phyloP scores from a whole-genome alignment of 345 rosid species.

The Toxicodendron radicans region DNA sequence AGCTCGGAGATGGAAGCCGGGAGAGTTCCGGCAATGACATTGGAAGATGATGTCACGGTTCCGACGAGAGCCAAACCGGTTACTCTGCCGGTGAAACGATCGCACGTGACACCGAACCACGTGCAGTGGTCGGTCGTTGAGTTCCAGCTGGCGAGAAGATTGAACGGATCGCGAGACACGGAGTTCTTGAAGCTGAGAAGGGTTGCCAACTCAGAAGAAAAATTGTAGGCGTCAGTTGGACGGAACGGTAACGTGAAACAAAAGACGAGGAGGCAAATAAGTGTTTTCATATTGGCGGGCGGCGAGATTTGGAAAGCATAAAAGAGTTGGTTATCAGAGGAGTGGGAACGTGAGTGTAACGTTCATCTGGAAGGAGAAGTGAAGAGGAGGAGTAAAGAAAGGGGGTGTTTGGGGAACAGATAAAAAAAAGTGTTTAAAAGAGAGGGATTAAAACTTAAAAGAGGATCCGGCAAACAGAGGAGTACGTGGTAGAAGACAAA shows the following conservation, averaged over 20 bases:
- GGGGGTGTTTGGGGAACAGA: background rate
- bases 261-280: constrained; percentile 12
- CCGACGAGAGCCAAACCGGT: constrained; percentile 31
- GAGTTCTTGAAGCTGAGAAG: constrained; percentile 53
- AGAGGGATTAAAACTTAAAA: too few species aligned
- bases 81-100: constrained; percentile 34
- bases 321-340: background rate
- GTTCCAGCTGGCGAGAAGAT: constrained; percentile 49
- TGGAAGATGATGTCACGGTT: background rate
- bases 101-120: constrained; percentile 57
- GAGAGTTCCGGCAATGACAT: constrained; percentile 30
- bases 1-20: constrained; percentile 37
- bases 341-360: background rate
- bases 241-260: constrained; percentile 17
- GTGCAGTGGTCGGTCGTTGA: constrained; percentile 32
- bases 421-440: background rate
- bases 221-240: background rate
- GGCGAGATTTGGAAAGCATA: constrained; percentile 9
- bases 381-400: background rate
- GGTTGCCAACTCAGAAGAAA: constrained; percentile 28
- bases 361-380: background rate
- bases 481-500: constrained; percentile 35
- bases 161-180: constrained; percentile 36
- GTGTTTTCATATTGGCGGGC: constrained; percentile 1
- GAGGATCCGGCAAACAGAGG: constrained; percentile 5